phyloP scores from a whole-genome alignment of 805 yeast genomes.

The Groenewaldozyma tartarivorans region DNA sequence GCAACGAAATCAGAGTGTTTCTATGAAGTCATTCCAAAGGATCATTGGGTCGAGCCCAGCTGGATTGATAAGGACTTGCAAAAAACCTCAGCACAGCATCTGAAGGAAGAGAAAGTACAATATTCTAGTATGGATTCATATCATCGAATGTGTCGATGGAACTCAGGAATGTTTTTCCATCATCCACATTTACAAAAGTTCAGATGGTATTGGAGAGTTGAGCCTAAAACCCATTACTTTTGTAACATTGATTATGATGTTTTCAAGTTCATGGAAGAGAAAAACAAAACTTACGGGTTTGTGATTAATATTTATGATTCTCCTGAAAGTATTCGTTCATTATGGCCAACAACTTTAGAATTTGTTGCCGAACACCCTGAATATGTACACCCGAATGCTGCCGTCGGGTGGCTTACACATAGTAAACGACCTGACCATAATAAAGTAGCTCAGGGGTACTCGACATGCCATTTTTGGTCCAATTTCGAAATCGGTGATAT shows the following conservation, averaged over 20 bases:
- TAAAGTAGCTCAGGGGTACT: conserved; percentile 47
- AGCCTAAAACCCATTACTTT: conserved; percentile 60
- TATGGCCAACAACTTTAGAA: conserved; percentile 63
- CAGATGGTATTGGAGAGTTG: conserved; percentile 73
- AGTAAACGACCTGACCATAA: conserved; percentile 40
- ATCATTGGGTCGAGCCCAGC: conserved; percentile 54
- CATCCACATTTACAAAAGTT: conserved; percentile 53
- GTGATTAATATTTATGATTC: conserved; percentile 61
- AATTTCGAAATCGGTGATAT: conserved; percentile 85
- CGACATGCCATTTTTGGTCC: conserved; percentile 83
- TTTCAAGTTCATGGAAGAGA: conserved; percentile 60
- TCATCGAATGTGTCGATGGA: conserved; percentile 80
- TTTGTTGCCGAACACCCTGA: conserved; percentile 49
- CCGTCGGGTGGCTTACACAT: conserved; percentile 50
- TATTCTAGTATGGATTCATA: conserved; percentile 57
- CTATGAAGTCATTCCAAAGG: conserved; percentile 34
- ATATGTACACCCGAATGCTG: conserved; percentile 49
- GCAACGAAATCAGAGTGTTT: conserved; percentile 34
- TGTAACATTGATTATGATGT: conserved; percentile 69
- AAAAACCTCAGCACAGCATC: conserved; percentile 28
- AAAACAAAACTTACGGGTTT: conserved; percentile 66
- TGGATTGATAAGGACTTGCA: conserved; percentile 41
- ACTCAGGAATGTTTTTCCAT: conserved; percentile 53
- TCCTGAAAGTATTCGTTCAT: conserved; percentile 48
- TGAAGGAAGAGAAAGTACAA: conserved; percentile 34